A percentile compares a stretch with the other conserved stretches of the same genome.
phyloP scores from a whole-genome alignment of 768 basidiomycete genomes.

The Dictyophora rubrovolvata region DNA sequence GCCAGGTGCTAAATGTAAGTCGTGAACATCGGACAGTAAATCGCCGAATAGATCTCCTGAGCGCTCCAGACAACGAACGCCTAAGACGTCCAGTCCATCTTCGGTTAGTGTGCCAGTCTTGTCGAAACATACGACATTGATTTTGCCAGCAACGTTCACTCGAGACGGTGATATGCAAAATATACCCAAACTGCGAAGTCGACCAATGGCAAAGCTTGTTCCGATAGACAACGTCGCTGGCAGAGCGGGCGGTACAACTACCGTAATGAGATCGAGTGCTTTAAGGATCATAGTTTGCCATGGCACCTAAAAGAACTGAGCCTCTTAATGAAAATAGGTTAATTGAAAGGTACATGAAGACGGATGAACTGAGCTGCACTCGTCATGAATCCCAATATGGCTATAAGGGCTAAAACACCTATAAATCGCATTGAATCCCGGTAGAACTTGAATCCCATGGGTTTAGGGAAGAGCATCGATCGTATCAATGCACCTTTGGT shows the following conservation, averaged over 20 bases:
- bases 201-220: constrained; percentile 85
- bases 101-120: constrained; percentile 98
- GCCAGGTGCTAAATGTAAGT: constrained; percentile 57
- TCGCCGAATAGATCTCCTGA: constrained; percentile 77
- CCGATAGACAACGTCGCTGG: constrained; percentile 97
- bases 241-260: constrained; percentile 94
- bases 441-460: constrained; percentile 98
- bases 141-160: constrained; percentile 90
- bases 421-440: constrained; percentile 88
- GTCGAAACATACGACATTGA: constrained; percentile 97
- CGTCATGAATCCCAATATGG: constrained; percentile 80
- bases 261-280: constrained; percentile 89
- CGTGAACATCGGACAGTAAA: constrained; percentile 75
- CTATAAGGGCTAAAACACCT: constrained; percentile 82
- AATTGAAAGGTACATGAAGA: constrained; percentile 55
- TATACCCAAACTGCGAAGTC: constrained; percentile 78
- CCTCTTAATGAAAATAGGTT: background rate
- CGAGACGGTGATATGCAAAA: constrained; percentile 96
- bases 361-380: constrained; percentile 87
- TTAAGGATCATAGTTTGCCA: constrained; percentile 89
- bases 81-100: constrained; percentile 94
- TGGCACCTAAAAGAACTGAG: constrained; percentile 42
- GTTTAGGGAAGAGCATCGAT: constrained; percentile 98
- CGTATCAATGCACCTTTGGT: constrained; percentile 94
- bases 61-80: constrained; percentile 79